phyloP scores from a whole-genome alignment of 2,329 filamentous ascomycete genomes.

The Botrytis galanthina region DNA sequence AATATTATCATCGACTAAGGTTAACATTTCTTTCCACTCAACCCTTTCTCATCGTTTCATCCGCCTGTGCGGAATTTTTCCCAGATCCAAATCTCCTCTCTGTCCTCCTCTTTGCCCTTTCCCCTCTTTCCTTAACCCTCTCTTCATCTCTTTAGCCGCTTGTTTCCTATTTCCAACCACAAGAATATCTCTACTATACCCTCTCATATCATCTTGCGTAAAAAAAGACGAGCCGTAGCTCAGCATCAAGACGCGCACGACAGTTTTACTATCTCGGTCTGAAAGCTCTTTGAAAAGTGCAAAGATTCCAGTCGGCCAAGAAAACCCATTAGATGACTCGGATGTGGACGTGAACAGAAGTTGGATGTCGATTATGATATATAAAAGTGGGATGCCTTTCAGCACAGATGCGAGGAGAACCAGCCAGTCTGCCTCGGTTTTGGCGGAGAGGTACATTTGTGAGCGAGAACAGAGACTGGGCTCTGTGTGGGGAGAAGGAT shows the following conservation, averaged over 20 bases:
- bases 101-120: not conserved
- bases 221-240: not conserved
- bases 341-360: not conserved
- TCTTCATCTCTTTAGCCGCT: not conserved
- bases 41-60: not conserved
- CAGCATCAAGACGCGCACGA: not conserved
- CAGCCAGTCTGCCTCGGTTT: not conserved
- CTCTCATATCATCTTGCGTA: not conserved
- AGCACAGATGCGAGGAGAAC: not conserved
- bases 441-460: not conserved
- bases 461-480: not conserved
- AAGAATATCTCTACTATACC: not conserved
- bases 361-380: not conserved
- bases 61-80: not conserved
- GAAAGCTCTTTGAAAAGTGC: not conserved
- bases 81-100: not conserved
- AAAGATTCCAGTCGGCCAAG: not conserved
- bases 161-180: not conserved
- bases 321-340: not conserved
- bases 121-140: not conserved
- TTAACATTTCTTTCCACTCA: not conserved
- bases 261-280: not conserved
- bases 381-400: not conserved
- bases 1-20: not conserved
- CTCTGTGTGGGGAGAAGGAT: not conserved